A percentile compares a stretch with the other conserved stretches of the same genome.
Conservation (phyloP, 352 stramenopile species). For the Achlya hypogyna region DNA sequence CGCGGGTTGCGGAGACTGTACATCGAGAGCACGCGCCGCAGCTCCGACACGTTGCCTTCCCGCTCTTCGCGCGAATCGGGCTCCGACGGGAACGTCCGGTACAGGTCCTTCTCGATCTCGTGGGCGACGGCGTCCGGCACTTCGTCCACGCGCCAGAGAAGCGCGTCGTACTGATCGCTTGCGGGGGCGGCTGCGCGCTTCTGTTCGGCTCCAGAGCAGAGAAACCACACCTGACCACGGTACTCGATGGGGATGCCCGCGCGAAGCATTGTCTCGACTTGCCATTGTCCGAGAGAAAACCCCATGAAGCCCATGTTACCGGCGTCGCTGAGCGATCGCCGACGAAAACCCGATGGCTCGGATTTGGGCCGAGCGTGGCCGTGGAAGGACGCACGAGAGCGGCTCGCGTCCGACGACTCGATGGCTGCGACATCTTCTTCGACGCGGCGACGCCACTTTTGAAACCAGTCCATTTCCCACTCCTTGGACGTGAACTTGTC, state of each 20-base stretch:
- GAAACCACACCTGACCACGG: conserved; percentile 72
- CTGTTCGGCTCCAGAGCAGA: conserved; percentile 57
- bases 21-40: conserved; percentile 73
- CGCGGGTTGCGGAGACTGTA: conserved; percentile 74
- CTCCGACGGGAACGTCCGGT: conserved; percentile 58
- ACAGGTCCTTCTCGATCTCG: conserved; percentile 87
- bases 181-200: conserved; percentile 27
- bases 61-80: conserved; percentile 23
- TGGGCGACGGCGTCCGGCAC: conserved; percentile 31
- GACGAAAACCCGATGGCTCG: conserved; percentile 1
- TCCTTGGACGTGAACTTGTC: conserved; percentile 20
- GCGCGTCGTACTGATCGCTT: conserved; percentile 41
- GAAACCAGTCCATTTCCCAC: conserved; percentile 17
- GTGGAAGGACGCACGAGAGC: not conserved
- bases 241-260: conserved; percentile 51
- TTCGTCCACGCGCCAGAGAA: conserved; percentile 54
- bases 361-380: not conserved
- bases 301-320: conserved; percentile 20
- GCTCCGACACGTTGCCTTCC: conserved; percentile 37
- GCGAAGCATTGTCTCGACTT: conserved; percentile 57
- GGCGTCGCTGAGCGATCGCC: conserved; percentile 12
- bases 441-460: conserved; percentile 10
- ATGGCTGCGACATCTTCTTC: not conserved
- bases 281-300: conserved; percentile 23
- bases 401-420: not conserved